phyloP scores from a whole-genome alignment of 225 moss, liverwort and hornwort species.

The Marchantia polymorpha region DNA sequence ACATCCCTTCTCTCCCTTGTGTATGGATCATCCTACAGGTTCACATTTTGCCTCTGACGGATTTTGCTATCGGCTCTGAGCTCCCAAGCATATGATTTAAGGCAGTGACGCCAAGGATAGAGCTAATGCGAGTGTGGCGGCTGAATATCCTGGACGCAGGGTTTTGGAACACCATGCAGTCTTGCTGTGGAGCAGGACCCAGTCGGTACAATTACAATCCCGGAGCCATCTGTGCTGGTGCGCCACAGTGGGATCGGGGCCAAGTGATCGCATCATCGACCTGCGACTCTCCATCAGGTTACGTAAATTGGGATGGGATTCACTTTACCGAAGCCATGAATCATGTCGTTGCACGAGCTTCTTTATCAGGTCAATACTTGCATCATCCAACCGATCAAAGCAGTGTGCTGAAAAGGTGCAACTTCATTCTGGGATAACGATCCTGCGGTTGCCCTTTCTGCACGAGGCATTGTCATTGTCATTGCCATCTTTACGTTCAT shows the following conservation, averaged over 20 bases:
- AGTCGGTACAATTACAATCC: background rate
- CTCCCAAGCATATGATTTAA: background rate
- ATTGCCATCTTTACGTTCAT: too few species aligned
- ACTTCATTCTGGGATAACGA: too few species aligned
- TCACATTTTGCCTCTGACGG: too few species aligned
- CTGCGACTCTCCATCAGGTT: background rate
- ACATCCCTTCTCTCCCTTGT: background rate
- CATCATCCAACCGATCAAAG: background rate
- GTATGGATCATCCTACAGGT: too few species aligned
- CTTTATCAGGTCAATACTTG: constrained; percentile 1
- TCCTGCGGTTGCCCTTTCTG: too few species aligned
- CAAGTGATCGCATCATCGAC: background rate
- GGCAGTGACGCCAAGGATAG: background rate
- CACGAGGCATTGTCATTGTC: too few species aligned
- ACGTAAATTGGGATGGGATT: too few species aligned
- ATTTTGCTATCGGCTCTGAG: too few species aligned
- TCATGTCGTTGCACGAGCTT: background rate
- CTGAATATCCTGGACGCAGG: background rate
- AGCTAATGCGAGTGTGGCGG: background rate
- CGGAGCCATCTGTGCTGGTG: background rate
- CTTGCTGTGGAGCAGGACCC: background rate
- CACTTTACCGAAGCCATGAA: too few species aligned
- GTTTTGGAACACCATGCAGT: background rate
- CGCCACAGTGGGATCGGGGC: background rate
- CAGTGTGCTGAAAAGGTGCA: too few species aligned